Base-by-base conservation (phyloP, 441 rosid species). In the Biscutella laevigata region DNA sequence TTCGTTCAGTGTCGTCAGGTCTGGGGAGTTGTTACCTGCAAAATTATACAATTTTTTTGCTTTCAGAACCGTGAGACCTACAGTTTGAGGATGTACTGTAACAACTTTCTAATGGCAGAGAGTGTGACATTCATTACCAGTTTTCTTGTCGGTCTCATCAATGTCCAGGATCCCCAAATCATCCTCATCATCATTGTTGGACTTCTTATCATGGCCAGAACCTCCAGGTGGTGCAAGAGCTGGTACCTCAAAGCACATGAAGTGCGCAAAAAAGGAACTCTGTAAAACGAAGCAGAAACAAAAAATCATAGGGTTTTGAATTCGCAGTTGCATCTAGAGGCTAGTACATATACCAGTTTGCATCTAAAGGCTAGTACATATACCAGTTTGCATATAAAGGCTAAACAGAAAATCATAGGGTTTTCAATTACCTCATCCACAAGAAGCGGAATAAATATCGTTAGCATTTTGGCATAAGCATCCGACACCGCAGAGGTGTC, bases 191-290 rank as follows among this genome's bases (percentile, higher is more conserved):
- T 75, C 88, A 77, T 71, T 59, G 33, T 76, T 69, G 53, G 80
- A 59, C 62, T 73, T 86, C 61, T 65, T 74, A 60, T 82, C 94
- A 78, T 78, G 82, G 54, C 78, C 77, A 46, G 63, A 43, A 57
- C 88, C 84, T 71, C 85, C 94, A 22, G 90, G 92, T 21, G 99
- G 95, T 62, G 77, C 97, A 71, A 92, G 95, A 40, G 92, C 88
- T 60, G 97, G 95, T 59, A 94, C 97, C 71, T 94, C 96, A 59
- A 86, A 94, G 84, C 99, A 94, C 99, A 94, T 89, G 72, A 86
- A 84, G 73, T 89, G 99, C 32, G 99, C 99, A 69, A 89, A 89
- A 67, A 89, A 94, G 42, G 97, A 89, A 74, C 99, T 94, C 99
- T 94, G 84, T 80, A 56, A 59, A 5, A 32, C 66, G 57, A 65